These are phyloP conservation scores for Gossypium thurberi DNA, from an alignment of 345 rosid genomes.

Conservation along the genomic window DNA sequence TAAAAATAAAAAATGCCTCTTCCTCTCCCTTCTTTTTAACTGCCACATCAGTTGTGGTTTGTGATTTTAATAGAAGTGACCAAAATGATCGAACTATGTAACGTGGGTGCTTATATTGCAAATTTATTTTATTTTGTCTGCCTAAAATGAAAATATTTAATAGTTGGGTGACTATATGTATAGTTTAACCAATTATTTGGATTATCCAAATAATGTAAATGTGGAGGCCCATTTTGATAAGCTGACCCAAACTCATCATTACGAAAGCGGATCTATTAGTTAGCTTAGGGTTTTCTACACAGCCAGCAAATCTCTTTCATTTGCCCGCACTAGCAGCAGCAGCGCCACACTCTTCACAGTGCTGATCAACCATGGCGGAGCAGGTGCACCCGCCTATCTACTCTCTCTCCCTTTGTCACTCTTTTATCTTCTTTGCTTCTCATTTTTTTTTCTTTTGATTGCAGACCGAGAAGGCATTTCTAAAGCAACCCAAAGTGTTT, in stretches of 20 bases:
- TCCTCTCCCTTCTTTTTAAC: too few species aligned
- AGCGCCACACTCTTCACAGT: not conserved
- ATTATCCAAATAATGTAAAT: too few species aligned
- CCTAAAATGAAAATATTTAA: too few species aligned
- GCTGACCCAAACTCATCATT: not conserved
- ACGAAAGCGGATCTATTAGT: not conserved
- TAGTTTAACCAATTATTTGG: too few species aligned
- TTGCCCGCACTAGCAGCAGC: not conserved
- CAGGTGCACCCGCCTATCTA: not conserved
- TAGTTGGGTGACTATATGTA: too few species aligned
- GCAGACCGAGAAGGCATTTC: constrained; percentile 59
- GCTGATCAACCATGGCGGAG: constrained; percentile 5
- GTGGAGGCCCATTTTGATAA: not conserved
- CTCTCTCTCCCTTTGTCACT: not conserved
- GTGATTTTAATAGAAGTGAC: too few species aligned
- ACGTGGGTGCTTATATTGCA: too few species aligned
- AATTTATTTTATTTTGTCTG: too few species aligned
- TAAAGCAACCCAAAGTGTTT: constrained; percentile 65
- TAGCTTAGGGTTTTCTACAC: not conserved
- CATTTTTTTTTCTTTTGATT: not conserved
- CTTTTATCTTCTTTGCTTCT: not conserved
- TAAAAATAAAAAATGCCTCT: too few species aligned
- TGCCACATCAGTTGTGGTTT: too few species aligned
- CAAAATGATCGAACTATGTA: too few species aligned
- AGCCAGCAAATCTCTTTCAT: not conserved